Percentiles rank a stretch among this genome's conserved stretches.
Evolutionary conservation across 352 stramenopile genomes (phyloP).

Genomic region (Peronospora belbahrii): DNA sequence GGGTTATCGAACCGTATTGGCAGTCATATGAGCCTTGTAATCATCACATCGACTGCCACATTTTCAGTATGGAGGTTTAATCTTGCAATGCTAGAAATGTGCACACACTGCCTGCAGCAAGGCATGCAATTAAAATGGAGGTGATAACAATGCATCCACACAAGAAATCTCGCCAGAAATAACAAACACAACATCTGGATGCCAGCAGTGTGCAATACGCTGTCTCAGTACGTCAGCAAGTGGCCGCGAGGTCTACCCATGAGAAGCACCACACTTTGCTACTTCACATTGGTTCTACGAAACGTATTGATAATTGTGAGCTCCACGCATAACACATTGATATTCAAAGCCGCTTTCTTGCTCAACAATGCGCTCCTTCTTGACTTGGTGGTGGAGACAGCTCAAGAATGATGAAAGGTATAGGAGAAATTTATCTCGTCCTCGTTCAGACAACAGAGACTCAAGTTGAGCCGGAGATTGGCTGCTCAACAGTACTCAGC

Average conservation of each 20-base stretch:
- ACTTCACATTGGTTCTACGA: constrained; percentile 23
- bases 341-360: constrained; percentile 15
- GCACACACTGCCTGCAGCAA: constrained; percentile 24
- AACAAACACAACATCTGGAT: constrained; percentile 40
- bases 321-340: constrained; percentile 24
- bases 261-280: constrained; percentile 18
- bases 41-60: no score
- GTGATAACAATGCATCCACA: constrained; percentile 34
- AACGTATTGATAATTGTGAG: constrained; percentile 18
- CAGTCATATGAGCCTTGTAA: no score
- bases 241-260: constrained; percentile 22
- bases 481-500: constrained; percentile 93
- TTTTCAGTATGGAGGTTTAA: constrained; percentile 14
- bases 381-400: constrained; percentile 35
- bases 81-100: not conserved
- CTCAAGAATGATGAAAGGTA: constrained; percentile 33
- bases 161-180: constrained; percentile 44
- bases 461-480: constrained; percentile 84
- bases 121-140: constrained; percentile 41
- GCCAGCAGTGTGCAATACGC: constrained; percentile 32
- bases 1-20: no score
- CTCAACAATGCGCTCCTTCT: constrained; percentile 28
- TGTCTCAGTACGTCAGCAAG: constrained; percentile 13
- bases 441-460: constrained; percentile 73
- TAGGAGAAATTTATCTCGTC: constrained; percentile 52